Base-by-base conservation (phyloP, 2,329 filamentous ascomycete genomes). In the Tetracladium maxilliforme region DNA sequence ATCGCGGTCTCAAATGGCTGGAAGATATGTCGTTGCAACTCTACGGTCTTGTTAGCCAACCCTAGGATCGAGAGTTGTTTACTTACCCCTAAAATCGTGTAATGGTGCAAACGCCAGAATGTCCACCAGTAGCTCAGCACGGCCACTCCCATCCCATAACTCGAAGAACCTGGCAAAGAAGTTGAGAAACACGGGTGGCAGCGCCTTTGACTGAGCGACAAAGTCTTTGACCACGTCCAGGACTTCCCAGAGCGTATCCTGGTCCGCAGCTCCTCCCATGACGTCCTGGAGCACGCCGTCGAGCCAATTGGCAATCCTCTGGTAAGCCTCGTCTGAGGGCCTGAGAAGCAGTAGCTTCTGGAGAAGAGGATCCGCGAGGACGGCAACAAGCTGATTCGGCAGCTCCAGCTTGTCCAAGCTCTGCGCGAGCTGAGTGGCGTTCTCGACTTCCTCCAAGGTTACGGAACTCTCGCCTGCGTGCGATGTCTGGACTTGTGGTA, bases 341-440 rank as follows among this genome's bases (percentile, higher is more conserved):
- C 67, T 63, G 16, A 80, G 51, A n/a, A 79, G 52, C 17, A 82
- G 52, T 14, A 87, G 57, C 42, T 87, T 90, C 44, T 87, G 81
- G 2, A 87, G 62, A 16, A 92, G 55, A 4, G 76, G 76, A 40
- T 92, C 79, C 3, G 66, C 68, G 10, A 92, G 54, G 4, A 80
- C 70, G 5, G 83, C 79, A 20, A 84, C 70, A 3, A 92, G 58
- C 47, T 92, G 83, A 33, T 79, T 84, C 0, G 83, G 83, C 20
- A 84, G 54, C 45, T 90, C 79, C 14, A 92, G 72, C 35, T 64
- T 78, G 37, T 92, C 81, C 7, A 92, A 49, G 29, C 68, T 77
- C 22, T 67, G 64, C 6, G 83, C 73, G 31, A 92, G 75, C 24
- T 69, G 61, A 14, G 70, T 57, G 9, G 72, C 71, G 32, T 61